These are phyloP conservation scores for Penicillium sp. DNA, from an alignment of 2,329 filamentous ascomycete genomes.

Conservation along the genomic window DNA sequence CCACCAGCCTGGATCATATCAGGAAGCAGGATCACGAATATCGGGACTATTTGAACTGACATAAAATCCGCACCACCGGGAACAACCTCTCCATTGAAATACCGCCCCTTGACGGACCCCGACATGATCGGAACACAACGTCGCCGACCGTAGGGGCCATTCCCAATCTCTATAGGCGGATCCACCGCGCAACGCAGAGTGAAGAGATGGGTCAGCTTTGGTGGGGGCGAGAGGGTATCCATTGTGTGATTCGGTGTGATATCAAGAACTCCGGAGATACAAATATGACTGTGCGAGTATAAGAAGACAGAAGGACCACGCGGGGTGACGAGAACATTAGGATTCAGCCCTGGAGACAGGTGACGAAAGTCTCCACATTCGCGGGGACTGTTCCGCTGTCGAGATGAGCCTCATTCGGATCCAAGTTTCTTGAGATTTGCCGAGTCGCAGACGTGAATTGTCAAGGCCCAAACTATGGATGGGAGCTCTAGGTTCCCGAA, in stretches of 20 bases:
- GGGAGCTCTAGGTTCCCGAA: too few relatives aligned
- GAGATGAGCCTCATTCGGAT: not conserved
- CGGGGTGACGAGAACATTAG: not conserved
- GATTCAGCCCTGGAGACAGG: not conserved
- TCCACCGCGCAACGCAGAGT: constrained; percentile 27
- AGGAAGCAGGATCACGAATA: not conserved
- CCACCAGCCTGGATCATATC: constrained; percentile 22
- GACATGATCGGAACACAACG: constrained; percentile 28
- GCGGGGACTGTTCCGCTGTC: not conserved
- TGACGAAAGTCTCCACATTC: constrained; percentile 1
- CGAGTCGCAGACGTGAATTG: not conserved
- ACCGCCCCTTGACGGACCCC: constrained; percentile 23
- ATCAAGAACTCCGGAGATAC: not conserved
- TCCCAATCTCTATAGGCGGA: constrained; percentile 28
- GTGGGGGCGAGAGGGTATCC: constrained; percentile 24
- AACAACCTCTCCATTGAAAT: constrained; percentile 27
- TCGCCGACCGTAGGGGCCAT: constrained; percentile 28
- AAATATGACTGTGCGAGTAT: not conserved
- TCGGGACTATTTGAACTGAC: constrained; percentile 8
- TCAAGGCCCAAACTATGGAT: too few relatives aligned
- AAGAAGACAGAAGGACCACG: not conserved
- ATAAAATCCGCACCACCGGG: constrained; percentile 32
- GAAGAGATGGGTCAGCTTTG: constrained; percentile 25
- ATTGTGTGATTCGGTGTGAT: constrained; percentile 8
- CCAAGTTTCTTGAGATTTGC: not conserved